Evolutionary conservation across 2,329 filamentous ascomycete genomes (phyloP).

Genomic region (Alternaria triticina): DNA sequence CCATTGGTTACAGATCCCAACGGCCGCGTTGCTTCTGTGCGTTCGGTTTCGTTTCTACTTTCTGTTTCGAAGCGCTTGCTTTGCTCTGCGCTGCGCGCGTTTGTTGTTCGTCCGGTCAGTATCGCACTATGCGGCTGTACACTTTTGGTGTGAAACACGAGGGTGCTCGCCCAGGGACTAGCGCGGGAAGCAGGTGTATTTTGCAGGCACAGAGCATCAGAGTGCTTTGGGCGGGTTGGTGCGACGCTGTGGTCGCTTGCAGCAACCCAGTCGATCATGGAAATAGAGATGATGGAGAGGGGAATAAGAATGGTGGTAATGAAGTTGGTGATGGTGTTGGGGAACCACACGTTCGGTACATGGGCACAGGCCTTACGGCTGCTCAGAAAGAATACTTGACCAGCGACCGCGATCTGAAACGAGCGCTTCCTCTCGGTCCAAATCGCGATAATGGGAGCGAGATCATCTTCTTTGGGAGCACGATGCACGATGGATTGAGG

Average conservation of each 20-base stretch:
- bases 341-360: slow-evolving; percentile 14
- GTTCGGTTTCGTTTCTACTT: background rate
- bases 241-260: slow-evolving; percentile 28
- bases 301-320: background rate
- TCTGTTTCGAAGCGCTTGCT: background rate
- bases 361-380: slow-evolving; percentile 23
- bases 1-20: background rate
- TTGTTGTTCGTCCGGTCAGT: background rate
- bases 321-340: background rate
- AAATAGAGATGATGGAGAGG: background rate
- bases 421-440: background rate
- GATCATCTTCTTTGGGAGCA: slow-evolving; percentile 26
- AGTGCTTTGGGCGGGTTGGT: slow-evolving; percentile 44
- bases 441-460: background rate
- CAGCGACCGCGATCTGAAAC: background rate
- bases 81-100: background rate
- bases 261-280: background rate
- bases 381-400: slow-evolving; percentile 13
- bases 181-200: background rate
- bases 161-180: background rate
- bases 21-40: background rate
- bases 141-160: background rate
- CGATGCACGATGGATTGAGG: slow-evolving; percentile 28
- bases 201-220: slow-evolving; percentile 7
- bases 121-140: background rate